phyloP scores from a whole-genome alignment of 1,284 basidiomycete species.

The Pseudozyma hubeiensis region DNA sequence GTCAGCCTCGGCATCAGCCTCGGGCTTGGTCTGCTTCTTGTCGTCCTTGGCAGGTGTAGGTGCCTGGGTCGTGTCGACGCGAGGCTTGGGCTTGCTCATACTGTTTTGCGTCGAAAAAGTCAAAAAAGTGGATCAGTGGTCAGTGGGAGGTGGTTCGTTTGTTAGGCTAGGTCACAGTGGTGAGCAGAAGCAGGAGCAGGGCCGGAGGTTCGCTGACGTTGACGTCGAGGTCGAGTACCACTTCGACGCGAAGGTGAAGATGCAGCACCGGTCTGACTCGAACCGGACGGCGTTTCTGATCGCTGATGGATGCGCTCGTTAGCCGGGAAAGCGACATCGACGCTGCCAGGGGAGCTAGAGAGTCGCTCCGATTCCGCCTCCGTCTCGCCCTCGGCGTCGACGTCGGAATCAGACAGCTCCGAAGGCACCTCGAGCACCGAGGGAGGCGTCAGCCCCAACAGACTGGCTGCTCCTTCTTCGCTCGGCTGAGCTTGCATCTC shows the following conservation, averaged over 20 bases:
- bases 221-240: conserved; percentile 7
- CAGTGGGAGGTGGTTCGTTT: conserved; percentile 4
- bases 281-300: conserved; percentile 22
- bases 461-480: neutral
- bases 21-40: conserved; percentile 27
- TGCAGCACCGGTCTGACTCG: neutral
- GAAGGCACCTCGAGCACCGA: conserved; percentile 16
- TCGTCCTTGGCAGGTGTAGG: conserved; percentile 51
- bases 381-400: conserved; percentile 13
- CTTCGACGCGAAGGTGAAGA: neutral
- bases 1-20: conserved; percentile 20
- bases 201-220: conserved; percentile 17
- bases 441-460: neutral
- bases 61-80: conserved; percentile 42
- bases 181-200: conserved; percentile 2
- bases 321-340: neutral
- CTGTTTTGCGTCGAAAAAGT: conserved; percentile 18
- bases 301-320: conserved; percentile 12
- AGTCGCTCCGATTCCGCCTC: neutral
- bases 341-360: neutral
- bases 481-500: neutral
- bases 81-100: conserved; percentile 63
- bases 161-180: no score
- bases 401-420: conserved; percentile 21
- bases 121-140: neutral